A percentile compares a stretch with the other conserved stretches of the same genome.
Conservation (phyloP, 2,329 filamentous ascomycete genomes). For the Cladosporium sp. region DNA sequence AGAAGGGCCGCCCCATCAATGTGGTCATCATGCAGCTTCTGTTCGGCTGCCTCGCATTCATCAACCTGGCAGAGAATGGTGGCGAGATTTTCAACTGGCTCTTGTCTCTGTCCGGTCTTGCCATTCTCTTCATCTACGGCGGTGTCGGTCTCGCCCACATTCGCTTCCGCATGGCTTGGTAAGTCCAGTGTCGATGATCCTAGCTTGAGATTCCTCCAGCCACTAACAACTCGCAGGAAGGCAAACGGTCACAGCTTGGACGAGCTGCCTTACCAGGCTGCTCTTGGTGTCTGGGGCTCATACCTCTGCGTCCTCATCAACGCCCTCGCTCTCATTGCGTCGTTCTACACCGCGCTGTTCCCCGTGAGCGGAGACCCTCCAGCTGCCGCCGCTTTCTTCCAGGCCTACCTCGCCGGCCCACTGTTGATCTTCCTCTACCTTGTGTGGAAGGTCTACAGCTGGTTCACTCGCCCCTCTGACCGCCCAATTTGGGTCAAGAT, state of each 20-base stretch:
- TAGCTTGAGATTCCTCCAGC: not conserved
- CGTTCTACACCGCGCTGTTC: slow-evolving; percentile 44
- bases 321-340: slow-evolving; percentile 43
- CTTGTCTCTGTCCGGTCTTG: slow-evolving; percentile 70
- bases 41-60: slow-evolving; percentile 74
- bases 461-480: slow-evolving; percentile 30
- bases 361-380: slow-evolving; percentile 21
- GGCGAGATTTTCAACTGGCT: slow-evolving; percentile 74
- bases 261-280: slow-evolving; percentile 49
- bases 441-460: slow-evolving; percentile 33
- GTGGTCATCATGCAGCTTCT: slow-evolving; percentile 64
- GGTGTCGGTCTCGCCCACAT: slow-evolving; percentile 85
- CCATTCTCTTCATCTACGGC: slow-evolving; percentile 72
- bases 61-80: slow-evolving; percentile 61
- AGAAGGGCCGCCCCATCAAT: slow-evolving; percentile 80
- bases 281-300: slow-evolving; percentile 45
- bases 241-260: slow-evolving; percentile 50
- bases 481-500: slow-evolving; percentile 36
- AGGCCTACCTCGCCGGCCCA: slow-evolving; percentile 35
- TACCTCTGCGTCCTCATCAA: slow-evolving; percentile 43
- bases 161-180: slow-evolving; percentile 74
- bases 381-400: slow-evolving; percentile 31
- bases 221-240: slow-evolving; percentile 47
- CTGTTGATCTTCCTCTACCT: slow-evolving; percentile 36
- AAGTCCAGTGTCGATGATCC: slow-evolving; percentile 8